A percentile compares a stretch with the other conserved stretches of the same genome.
phyloP scores from a whole-genome alignment of 495 filamentous ascomycete genomes.

The Geopyxis carbonaria region DNA sequence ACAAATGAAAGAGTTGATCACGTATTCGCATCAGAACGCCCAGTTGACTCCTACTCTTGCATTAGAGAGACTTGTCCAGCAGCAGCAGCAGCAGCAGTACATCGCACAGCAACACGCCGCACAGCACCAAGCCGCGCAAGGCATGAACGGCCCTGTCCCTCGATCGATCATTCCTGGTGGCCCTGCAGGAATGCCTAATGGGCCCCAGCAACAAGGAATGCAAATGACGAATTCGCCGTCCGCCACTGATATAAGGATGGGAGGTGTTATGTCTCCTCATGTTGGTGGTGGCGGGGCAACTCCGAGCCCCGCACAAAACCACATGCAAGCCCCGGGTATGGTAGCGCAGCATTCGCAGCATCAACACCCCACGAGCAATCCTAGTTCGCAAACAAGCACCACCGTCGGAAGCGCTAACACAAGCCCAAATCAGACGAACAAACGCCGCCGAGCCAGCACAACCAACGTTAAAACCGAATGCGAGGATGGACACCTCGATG shows the following conservation, averaged over 20 bases:
- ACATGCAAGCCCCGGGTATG: conserved; percentile 27
- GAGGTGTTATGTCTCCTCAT: conserved; percentile 23
- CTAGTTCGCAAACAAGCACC: conserved; percentile 26
- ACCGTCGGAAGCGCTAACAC: conserved; percentile 42
- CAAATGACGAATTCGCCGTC: conserved; percentile 21
- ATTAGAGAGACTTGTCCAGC: conserved; percentile 30
- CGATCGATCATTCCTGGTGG: conserved; percentile 12
- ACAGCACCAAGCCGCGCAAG: conserved; percentile 3
- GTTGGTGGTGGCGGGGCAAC: conserved; percentile 21
- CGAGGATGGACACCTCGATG: conserved; percentile 26
- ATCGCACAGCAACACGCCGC: conserved; percentile 27
- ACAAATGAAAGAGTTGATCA: conserved; percentile 38
- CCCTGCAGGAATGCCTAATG: conserved; percentile 21
- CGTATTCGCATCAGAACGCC: conserved; percentile 32
- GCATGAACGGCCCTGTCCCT: conserved; percentile 2
- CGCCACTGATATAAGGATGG: conserved; percentile 21
- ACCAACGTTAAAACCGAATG: conserved; percentile 42
- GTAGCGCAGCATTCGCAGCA: conserved; percentile 26
- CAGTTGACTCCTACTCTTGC: conserved; percentile 33
- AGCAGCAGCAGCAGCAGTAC: conserved; percentile 25
- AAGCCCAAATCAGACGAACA: conserved; percentile 48
- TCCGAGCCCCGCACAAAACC: conserved; percentile 25
- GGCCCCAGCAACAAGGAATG: conserved; percentile 16
- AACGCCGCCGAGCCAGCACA: conserved; percentile 44
- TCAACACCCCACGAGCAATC: conserved; percentile 25